phyloP scores from a whole-genome alignment of 441 rosid genomes.

The Biscutella laevigata region DNA sequence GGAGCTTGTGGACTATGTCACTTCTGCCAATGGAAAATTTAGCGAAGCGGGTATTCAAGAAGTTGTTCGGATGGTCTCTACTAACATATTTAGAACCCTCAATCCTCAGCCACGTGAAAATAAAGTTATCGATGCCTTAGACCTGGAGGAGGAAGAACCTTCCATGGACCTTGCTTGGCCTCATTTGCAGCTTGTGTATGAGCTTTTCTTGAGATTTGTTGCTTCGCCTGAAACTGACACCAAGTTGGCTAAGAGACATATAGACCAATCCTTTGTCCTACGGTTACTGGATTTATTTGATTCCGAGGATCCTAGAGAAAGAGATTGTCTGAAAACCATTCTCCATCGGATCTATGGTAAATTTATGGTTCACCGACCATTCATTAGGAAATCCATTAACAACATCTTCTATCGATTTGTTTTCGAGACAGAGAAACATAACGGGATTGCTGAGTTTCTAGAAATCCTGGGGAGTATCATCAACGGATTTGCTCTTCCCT shows the following conservation, averaged over 20 bases:
- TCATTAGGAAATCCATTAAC: conserved; percentile 59
- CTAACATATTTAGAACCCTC: conserved; percentile 50
- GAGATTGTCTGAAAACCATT: conserved; percentile 59
- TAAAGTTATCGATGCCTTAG: conserved; percentile 49
- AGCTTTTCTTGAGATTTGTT: conserved; percentile 57
- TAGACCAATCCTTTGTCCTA: conserved; percentile 52
- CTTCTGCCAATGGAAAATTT: conserved; percentile 53
- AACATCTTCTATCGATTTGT: conserved; percentile 55
- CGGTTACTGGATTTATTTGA: conserved; percentile 60
- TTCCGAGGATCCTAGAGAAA: conserved; percentile 76
- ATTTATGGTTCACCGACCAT: conserved; percentile 70
- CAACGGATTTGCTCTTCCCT: conserved; percentile 65
- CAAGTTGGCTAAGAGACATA: conserved; percentile 50
- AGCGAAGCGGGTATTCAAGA: conserved; percentile 45
- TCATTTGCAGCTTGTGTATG: conserved; percentile 64
- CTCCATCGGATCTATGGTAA: conserved; percentile 69
- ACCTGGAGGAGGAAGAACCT: conserved; percentile 69
- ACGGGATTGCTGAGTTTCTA: conserved; percentile 61
- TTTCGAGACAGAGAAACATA: conserved; percentile 60
- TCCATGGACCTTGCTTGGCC: conserved; percentile 75
- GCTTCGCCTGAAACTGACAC: conserved; percentile 70
- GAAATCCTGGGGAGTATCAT: conserved; percentile 70
- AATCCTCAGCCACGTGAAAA: conserved; percentile 57
- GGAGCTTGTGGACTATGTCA: conserved; percentile 60
- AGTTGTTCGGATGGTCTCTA: conserved; percentile 48